A percentile compares a stretch with the other conserved stretches of the same genome.
Evolutionary conservation across 805 yeast species (phyloP).

Genomic region (Candida khao-thaluensis): DNA sequence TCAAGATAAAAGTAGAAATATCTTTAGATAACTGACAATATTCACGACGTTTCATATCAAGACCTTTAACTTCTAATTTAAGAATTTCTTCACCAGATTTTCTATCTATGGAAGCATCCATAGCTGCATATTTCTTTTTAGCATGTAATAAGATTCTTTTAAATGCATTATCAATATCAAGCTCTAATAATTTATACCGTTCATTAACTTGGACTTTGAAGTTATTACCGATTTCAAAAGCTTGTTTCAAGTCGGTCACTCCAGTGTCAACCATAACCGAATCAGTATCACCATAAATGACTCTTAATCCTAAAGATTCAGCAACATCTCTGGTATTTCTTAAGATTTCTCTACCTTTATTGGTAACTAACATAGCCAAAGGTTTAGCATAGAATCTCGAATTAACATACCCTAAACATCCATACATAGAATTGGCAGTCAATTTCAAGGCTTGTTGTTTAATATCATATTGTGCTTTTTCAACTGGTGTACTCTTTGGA

Average conservation of each 20-base stretch:
- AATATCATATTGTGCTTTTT: slow-evolving; percentile 84
- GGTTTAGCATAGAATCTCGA: slow-evolving; percentile 96
- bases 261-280: slow-evolving; percentile 98
- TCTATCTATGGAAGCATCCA: slow-evolving; percentile 54
- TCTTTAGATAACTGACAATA: slow-evolving; percentile 92
- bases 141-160: slow-evolving; percentile 81
- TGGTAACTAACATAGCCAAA: slow-evolving; percentile 91
- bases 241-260: slow-evolving; percentile 63
- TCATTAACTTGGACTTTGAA: slow-evolving; percentile 87
- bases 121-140: slow-evolving; percentile 97
- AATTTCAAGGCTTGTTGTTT: slow-evolving; percentile 93
- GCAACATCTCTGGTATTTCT: slow-evolving; percentile 92
- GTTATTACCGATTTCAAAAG: slow-evolving; percentile 76
- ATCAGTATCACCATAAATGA: slow-evolving; percentile 97
- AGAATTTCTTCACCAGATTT: slow-evolving; percentile 54
- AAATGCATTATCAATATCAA: slow-evolving; percentile 93
- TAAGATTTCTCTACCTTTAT: slow-evolving; percentile 91
- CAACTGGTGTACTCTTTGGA: slow-evolving; percentile 59
- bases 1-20: slow-evolving; percentile 70
- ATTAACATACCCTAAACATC: slow-evolving; percentile 90
- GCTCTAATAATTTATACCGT: slow-evolving; percentile 81
- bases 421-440: slow-evolving; percentile 99
- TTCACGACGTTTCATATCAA: slow-evolving; percentile 96
- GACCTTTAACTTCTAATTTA: slow-evolving; percentile 85
- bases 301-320: slow-evolving; percentile 76